Conservation (phyloP, 352 stramenopile species). For the Phytophthora citricola region DNA sequence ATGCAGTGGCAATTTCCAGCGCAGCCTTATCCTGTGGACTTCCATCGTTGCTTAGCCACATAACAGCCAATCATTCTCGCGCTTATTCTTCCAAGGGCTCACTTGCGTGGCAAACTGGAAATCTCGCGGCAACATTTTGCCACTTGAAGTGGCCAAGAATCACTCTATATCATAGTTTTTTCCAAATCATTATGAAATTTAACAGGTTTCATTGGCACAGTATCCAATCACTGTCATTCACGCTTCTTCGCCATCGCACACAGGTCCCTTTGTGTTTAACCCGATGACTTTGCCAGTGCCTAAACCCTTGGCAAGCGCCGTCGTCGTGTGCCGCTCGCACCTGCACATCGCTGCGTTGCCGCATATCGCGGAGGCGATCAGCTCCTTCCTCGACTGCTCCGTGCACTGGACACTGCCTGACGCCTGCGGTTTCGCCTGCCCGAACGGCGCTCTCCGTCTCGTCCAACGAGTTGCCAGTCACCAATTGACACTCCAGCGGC, state of each 20-base stretch:
- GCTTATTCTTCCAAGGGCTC: slow-evolving; percentile 24
- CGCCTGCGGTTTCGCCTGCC: slow-evolving; percentile 32
- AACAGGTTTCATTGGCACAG: slow-evolving; percentile 4
- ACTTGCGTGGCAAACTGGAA: slow-evolving; percentile 9
- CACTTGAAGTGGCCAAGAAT: slow-evolving; percentile 10
- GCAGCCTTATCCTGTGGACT: too few species aligned
- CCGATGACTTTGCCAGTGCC: slow-evolving; percentile 1
- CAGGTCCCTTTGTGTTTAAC: background rate
- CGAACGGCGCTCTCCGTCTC: slow-evolving; percentile 25
- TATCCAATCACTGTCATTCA: slow-evolving; percentile 33
- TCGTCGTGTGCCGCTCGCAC: slow-evolving; percentile 28
- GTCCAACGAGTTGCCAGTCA: slow-evolving; percentile 30
- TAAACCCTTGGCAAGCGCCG: slow-evolving; percentile 21
- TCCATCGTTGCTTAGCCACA: too few species aligned
- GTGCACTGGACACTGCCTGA: slow-evolving; percentile 31
- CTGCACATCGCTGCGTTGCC: slow-evolving; percentile 30
- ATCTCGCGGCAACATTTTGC: background rate
- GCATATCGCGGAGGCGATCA: slow-evolving; percentile 38
- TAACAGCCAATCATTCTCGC: slow-evolving; percentile 14
- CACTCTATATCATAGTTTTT: background rate
- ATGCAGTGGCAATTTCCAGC: background rate
- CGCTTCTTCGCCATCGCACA: slow-evolving; percentile 17
- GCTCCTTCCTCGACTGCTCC: slow-evolving; percentile 40
- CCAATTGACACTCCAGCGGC: background rate
- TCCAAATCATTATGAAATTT: slow-evolving; percentile 12